Base-by-base conservation (phyloP, 768 basidiomycete genomes). In the Phylloporus sp. region DNA sequence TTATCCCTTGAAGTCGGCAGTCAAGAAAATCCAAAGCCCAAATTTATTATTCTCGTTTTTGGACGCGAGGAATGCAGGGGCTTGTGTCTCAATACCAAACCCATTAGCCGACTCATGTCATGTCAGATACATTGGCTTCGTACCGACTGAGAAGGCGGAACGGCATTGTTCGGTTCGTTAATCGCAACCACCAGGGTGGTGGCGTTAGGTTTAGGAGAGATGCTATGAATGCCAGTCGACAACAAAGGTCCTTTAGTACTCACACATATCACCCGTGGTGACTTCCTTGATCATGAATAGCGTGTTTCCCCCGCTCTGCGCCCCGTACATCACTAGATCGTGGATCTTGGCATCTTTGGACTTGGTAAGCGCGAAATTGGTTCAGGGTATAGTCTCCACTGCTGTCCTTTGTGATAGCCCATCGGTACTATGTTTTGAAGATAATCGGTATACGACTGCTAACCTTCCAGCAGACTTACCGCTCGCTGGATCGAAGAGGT, bases 211-310 rank as follows among this genome's bases (percentile, higher is more conserved):
- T 23, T 26, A 11, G 56, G 56, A 43, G 56, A 48, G 42, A 57
- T 57, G 24, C 55, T 57, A 12, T 16, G 15, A 26, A 16, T 13
- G 22, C 26, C 20, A 15, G 5, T n/a, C 3, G 0, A 22, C 9
- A 23, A 7, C 13, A 3, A 3, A 24, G 27, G 6, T n/a, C 23
- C 7, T 10, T 13, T 28, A 6, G 2, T 18, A 16, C 51, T 18
- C 22, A 57, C 57, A 47, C 12, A 10, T 49, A 53, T 57, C 49
- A 1, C 36, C 46, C 7, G 49, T 22, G n/a, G 32, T 1, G 16
- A 31, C 44, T 39, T 58, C 56, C 6, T 13, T 32, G 23, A 58
- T 45, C 29, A 24, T 29, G 18, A 58, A 58, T 15, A 43, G 18
- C 4, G 24, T 10, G 38, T 49, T 58, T 20, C 47, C 35, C 10